Conservation (phyloP, 208 protist species). For the Acanthamoeba lenticulata region DNA sequence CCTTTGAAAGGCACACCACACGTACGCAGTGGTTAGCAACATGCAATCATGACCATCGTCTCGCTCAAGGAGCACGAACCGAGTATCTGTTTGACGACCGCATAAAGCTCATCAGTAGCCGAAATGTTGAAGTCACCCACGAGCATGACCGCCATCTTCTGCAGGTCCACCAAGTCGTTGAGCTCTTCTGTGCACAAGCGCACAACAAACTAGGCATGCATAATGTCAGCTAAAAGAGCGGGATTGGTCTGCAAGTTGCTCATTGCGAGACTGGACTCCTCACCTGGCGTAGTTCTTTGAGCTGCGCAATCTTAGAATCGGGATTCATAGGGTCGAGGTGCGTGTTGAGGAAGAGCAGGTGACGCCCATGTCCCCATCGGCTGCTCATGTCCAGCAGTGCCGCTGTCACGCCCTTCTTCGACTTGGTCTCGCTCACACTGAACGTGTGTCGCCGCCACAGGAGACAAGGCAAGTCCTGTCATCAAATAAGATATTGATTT, state of each 20-base stretch:
- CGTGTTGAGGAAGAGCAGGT: not conserved
- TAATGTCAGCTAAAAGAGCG: not conserved
- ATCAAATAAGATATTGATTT: not conserved
- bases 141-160: not conserved
- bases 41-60: not conserved
- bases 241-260: not conserved
- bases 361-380: not conserved
- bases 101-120: not conserved
- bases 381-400: not conserved
- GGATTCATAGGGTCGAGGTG: not conserved
- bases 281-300: not conserved
- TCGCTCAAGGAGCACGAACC: no score
- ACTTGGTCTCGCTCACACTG: conserved; percentile 3
- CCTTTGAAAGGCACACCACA: not conserved
- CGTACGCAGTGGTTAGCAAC: not conserved
- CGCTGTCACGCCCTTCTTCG: conserved; percentile 2
- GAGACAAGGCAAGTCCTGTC: not conserved
- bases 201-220: not conserved
- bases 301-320: conserved; percentile 1
- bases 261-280: not conserved
- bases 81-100: not conserved
- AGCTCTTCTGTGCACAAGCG: not conserved
- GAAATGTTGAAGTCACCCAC: conserved; percentile 48
- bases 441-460: conserved; percentile 3
- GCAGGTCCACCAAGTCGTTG: not conserved